Evolutionary conservation across 257 asterid species (phyloP), one percentile per base, ranked within the genome.

Genomic region (Salvia rosmarinus): DNA sequence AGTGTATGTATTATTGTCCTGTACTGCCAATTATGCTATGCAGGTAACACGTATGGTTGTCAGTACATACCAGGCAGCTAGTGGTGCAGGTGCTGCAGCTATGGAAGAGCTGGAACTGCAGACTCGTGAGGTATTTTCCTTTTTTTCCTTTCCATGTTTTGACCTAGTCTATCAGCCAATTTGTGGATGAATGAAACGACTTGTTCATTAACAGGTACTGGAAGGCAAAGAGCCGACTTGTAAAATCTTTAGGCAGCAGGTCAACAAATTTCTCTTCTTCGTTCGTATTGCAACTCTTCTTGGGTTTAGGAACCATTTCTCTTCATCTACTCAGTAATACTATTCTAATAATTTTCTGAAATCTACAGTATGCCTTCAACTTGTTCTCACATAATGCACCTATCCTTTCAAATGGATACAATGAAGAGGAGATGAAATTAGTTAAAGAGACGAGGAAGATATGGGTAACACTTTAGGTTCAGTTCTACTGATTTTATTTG

Each of bases 361-460:
- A 67, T 57, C 54, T 83, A 86, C 92, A 94, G 98, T 94, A 94
- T 85, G 98, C 98, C 6, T 94, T 94, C 71, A 94, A 94, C 85
- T 88, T 94, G 78, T 91, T 94, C 89, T 94, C 98, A 3, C 98
- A 94, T 73, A 94, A 94, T 73, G 96, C 97, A 32, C 96, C 98
- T 19, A 57, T 94, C 79, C 87, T 86, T 71, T 67, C 97, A 55
- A 94, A 94, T 66, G 98, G 98, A 44, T 94, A 94, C 87, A 94
- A 90, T 23, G 98, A 94, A 73, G 98, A 94, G 84, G 98, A 94
- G 88, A 91, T 94, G 98, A 94, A 94, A 82, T 75, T 94, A 70
- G 96, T 94, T 23, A 94, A 91, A 81, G 98, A 94, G 85, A 94
- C 97, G 0, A 79, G 95, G 76, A 94, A 94, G 77, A 94, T 94